A percentile compares a stretch with the other conserved stretches of the same genome.
These are phyloP conservation scores for Fistulinella cinereoalba DNA, from an alignment of 1,284 basidiomycete genomes.

Conservation along the genomic window DNA sequence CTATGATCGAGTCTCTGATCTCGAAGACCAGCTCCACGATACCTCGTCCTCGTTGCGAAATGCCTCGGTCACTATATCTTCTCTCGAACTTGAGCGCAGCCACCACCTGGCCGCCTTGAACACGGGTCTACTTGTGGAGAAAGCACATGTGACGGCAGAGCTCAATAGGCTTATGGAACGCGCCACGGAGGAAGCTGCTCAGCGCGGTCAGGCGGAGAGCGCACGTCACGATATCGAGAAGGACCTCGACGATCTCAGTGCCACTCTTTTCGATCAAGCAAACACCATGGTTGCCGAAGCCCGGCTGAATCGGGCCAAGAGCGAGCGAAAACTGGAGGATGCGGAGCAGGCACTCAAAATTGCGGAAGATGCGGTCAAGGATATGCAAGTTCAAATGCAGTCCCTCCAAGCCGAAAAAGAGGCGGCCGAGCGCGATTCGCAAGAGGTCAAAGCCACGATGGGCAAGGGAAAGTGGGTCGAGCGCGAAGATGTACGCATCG, in stretches of 20 bases:
- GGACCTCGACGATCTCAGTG: slow-evolving; percentile 92
- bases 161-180: slow-evolving; percentile 93
- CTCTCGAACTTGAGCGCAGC: slow-evolving; percentile 72
- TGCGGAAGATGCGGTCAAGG: slow-evolving; percentile 82
- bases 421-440: slow-evolving; percentile 48
- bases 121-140: slow-evolving; percentile 90
- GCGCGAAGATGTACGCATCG: slow-evolving; percentile 28
- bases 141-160: slow-evolving; percentile 86
- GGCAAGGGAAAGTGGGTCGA: slow-evolving; percentile 71
- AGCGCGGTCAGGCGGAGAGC: slow-evolving; percentile 86
- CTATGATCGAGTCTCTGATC: slow-evolving; percentile 88
- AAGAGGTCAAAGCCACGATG: slow-evolving; percentile 50
- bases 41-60: slow-evolving; percentile 55
- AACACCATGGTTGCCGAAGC: slow-evolving; percentile 95
- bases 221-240: slow-evolving; percentile 81
- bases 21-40: slow-evolving; percentile 88
- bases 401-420: slow-evolving; percentile 63
- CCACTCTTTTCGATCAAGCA: slow-evolving; percentile 82
- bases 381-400: slow-evolving; percentile 87
- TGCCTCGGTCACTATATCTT: slow-evolving; percentile 60
- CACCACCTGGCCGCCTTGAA: slow-evolving; percentile 79
- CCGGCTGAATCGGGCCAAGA: slow-evolving; percentile 67
- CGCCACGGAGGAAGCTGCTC: slow-evolving; percentile 90
- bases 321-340: slow-evolving; percentile 79
- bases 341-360: slow-evolving; percentile 79